These are phyloP conservation scores for Plantago coronopus DNA, from an alignment of 305 asterid species.

Conservation along the genomic window DNA sequence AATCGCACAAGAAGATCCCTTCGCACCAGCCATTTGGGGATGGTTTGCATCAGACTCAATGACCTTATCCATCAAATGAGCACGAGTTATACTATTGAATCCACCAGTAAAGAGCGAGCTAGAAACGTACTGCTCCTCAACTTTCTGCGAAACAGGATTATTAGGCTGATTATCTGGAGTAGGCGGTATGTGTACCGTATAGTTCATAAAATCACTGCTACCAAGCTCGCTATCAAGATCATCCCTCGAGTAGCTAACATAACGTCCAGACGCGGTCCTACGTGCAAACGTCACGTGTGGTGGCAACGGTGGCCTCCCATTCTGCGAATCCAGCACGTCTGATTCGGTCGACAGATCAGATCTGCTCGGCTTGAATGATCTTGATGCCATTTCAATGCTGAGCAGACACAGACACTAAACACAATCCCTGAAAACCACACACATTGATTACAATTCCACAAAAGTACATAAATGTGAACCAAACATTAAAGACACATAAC, in stretches of 20 bases:
- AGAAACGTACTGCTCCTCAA: constrained; percentile 73
- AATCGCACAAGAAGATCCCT: constrained; percentile 73
- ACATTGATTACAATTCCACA: constrained; percentile 4
- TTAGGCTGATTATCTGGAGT: constrained; percentile 76
- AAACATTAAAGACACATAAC: too few relatives aligned
- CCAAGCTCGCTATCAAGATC: constrained; percentile 71
- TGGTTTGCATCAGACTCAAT: constrained; percentile 62
- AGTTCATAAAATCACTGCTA: constrained; percentile 48
- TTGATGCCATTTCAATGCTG: constrained; percentile 47
- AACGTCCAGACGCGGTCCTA: constrained; percentile 67
- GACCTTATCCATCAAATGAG: constrained; percentile 78
- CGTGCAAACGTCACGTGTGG: constrained; percentile 48
- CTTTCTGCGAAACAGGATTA: constrained; percentile 52
- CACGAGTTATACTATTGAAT: constrained; percentile 60
- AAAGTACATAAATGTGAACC: neutral
- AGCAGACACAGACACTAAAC: constrained; percentile 1
- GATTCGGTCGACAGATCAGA: constrained; percentile 58
- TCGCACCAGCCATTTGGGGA: constrained; percentile 78
- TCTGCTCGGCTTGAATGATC: constrained; percentile 52
- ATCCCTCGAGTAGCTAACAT: constrained; percentile 58
- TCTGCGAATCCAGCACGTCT: constrained; percentile 47
- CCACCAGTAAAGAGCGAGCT: constrained; percentile 75
- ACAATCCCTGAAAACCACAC: constrained; percentile 24
- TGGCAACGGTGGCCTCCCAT: constrained; percentile 62
- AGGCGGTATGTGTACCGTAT: constrained; percentile 67